Conservation (phyloP, 2,329 filamentous ascomycete genomes). For the Capronia epimyces region DNA sequence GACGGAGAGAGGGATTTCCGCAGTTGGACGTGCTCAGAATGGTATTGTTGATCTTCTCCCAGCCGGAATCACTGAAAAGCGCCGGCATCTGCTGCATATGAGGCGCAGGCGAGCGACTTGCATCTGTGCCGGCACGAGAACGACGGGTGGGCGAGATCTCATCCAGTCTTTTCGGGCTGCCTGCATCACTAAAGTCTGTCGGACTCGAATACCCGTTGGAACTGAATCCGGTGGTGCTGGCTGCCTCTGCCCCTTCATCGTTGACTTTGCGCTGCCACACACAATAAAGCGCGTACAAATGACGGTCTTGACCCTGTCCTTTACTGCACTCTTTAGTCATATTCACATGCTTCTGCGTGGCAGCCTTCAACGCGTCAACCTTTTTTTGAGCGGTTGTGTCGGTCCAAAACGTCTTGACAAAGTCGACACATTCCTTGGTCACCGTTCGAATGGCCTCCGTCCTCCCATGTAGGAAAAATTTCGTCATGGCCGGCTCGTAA, state of each 20-base stretch:
- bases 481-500: slow-evolving; percentile 98
- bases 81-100: slow-evolving; percentile 55
- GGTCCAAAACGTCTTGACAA: slow-evolving; percentile 90
- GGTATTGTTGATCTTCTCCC: slow-evolving; percentile 92
- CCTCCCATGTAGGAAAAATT: slow-evolving; percentile 83
- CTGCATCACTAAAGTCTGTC: slow-evolving; percentile 30
- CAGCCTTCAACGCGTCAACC: slow-evolving; percentile 75
- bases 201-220: slow-evolving; percentile 63
- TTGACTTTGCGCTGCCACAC: slow-evolving; percentile 90
- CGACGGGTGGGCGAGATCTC: slow-evolving; percentile 36
- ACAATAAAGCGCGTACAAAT: slow-evolving; percentile 88
- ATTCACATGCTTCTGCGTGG: slow-evolving; percentile 74
- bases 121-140: slow-evolving; percentile 44
- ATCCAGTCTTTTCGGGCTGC: slow-evolving; percentile 29
- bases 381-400: slow-evolving; percentile 79
- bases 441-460: slow-evolving; percentile 91
- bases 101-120: slow-evolving; percentile 35
- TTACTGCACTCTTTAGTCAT: slow-evolving; percentile 82
- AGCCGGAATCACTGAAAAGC: slow-evolving; percentile 81
- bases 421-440: slow-evolving; percentile 67
- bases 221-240: slow-evolving; percentile 48
- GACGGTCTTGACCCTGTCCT: slow-evolving; percentile 83
- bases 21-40: slow-evolving; percentile 98
- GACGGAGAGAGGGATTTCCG: slow-evolving; percentile 86
- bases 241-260: slow-evolving; percentile 55